phyloP scores from a whole-genome alignment of 768 basidiomycete genomes.

The Mycena venus region DNA sequence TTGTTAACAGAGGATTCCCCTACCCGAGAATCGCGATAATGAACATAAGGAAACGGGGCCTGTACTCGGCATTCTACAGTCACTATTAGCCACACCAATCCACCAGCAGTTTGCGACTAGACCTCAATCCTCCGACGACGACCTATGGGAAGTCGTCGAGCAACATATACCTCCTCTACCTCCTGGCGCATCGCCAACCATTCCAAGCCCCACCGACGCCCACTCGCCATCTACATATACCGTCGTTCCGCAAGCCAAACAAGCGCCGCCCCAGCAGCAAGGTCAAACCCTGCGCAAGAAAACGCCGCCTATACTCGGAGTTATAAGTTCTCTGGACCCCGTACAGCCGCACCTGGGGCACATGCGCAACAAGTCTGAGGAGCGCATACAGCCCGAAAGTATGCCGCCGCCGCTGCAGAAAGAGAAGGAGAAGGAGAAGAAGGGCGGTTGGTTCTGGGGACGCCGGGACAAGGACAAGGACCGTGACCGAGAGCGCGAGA shows the following conservation, averaged over 20 bases:
- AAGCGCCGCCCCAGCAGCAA: constrained; percentile 30
- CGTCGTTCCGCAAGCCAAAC: constrained; percentile 40
- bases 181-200: too few species aligned
- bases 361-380: constrained; percentile 50
- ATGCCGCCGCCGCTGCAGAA: constrained; percentile 35
- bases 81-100: too few species aligned
- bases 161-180: too few species aligned
- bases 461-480: constrained; percentile 11
- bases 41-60: too few species aligned
- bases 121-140: too few species aligned
- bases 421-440: constrained; percentile 61
- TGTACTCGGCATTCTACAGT: too few species aligned
- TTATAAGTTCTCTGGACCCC: constrained; percentile 77
- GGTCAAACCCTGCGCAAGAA: constrained; percentile 50
- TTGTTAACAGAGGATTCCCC: neutral
- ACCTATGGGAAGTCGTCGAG: too few species aligned
- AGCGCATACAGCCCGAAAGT: constrained; percentile 48
- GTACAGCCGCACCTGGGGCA: constrained; percentile 22
- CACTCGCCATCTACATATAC: constrained; percentile 65
- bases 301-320: constrained; percentile 50
- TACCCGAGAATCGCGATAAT: too few species aligned
- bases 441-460: constrained; percentile 56
- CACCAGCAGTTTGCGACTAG: too few species aligned
- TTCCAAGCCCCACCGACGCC: too few species aligned
- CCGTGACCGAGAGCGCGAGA: constrained; percentile 30